A percentile compares a stretch with the other conserved stretches of the same genome.
These are phyloP conservation scores for Prunella vulgaris DNA, from an alignment of 257 asterid genomes.

Conservation along the genomic window DNA sequence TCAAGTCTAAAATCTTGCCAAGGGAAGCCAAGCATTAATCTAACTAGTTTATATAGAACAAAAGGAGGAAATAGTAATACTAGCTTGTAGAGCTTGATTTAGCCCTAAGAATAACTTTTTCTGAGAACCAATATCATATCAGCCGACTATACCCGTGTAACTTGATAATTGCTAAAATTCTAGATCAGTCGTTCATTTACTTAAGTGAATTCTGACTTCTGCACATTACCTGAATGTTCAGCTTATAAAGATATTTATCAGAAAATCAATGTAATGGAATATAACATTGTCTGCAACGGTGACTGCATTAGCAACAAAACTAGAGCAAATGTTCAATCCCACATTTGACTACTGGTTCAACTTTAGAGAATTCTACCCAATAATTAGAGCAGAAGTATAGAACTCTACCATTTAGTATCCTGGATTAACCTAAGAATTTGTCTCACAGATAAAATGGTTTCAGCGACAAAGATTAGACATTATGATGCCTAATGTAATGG, in stretches of 20 bases:
- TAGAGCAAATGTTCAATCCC: background rate
- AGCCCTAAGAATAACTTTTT: background rate
- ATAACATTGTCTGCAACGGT: background rate
- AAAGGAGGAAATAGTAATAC: background rate
- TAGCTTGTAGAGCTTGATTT: background rate
- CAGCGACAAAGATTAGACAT: no score
- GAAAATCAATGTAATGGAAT: background rate
- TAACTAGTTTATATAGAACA: background rate
- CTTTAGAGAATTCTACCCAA: background rate
- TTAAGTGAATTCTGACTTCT: background rate
- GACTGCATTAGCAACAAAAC: background rate
- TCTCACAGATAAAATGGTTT: background rate
- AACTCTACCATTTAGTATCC: background rate
- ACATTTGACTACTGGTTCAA: background rate
- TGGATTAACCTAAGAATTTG: background rate
- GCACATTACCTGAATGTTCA: background rate
- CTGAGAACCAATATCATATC: background rate
- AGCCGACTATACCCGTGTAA: background rate
- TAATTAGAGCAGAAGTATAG: background rate
- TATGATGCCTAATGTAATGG: no score
- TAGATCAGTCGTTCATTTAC: background rate
- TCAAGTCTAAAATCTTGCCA: conserved; percentile 3
- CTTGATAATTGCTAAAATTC: background rate
- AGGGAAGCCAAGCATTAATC: conserved; percentile 3
- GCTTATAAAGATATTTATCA: background rate